These are phyloP conservation scores for Mycena indigotica DNA, from an alignment of 768 basidiomycete species.

Conservation along the genomic window DNA sequence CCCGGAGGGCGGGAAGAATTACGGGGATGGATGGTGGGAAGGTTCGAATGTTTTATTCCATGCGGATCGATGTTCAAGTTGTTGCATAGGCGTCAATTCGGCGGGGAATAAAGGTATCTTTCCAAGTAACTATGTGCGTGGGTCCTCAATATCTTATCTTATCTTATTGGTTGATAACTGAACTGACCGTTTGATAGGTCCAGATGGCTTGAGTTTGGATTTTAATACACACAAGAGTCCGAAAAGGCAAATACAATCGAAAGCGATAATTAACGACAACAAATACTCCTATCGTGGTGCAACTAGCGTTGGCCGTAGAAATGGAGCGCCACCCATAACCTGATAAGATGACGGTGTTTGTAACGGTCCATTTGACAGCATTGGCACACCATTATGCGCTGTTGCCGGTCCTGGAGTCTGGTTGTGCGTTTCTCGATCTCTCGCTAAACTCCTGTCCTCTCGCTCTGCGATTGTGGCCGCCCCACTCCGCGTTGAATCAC, in stretches of 20 bases:
- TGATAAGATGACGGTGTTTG: conserved; percentile 59
- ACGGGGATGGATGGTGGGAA: conserved; percentile 87
- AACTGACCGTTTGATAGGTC: conserved; percentile 43
- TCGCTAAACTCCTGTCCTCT: conserved; percentile 61
- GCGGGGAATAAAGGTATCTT: conserved; percentile 76
- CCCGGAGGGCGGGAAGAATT: conserved; percentile 60
- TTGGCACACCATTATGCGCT: conserved; percentile 42
- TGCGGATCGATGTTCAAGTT: conserved; percentile 14
- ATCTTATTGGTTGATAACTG: conserved; percentile 15
- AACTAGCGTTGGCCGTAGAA: conserved; percentile 65
- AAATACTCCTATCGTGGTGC: conserved; percentile 46
- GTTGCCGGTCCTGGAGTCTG: conserved; percentile 52
- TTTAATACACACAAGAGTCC: conserved; percentile 11
- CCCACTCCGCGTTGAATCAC: conserved; percentile 54
- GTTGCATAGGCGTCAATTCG: conserved; percentile 58
- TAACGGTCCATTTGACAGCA: conserved; percentile 55
- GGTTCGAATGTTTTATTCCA: conserved; percentile 43
- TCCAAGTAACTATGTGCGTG: conserved; percentile 84
- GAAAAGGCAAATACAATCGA: conserved; percentile 19
- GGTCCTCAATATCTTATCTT: no score
- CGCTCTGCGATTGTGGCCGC: conserved; percentile 83
- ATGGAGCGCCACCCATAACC: conserved; percentile 64
- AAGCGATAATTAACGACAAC: conserved; percentile 18
- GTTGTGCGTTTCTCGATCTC: conserved; percentile 59
- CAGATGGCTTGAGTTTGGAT: conserved; percentile 43